A percentile compares a stretch with the other conserved stretches of the same genome.
Conservation (phyloP, 2,329 filamentous ascomycete species). For the Penicillium sp. region DNA sequence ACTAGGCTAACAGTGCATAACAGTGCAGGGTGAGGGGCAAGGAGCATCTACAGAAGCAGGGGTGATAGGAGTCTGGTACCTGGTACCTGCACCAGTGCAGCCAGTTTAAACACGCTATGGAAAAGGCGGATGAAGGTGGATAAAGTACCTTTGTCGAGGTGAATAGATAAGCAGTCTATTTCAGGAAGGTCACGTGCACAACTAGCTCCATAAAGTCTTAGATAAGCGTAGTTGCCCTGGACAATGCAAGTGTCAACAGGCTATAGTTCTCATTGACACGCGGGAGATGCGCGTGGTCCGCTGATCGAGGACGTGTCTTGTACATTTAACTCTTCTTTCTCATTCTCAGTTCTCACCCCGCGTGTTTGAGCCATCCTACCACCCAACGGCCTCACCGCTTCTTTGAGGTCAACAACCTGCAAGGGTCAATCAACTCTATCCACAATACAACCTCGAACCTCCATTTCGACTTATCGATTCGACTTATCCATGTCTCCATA, state of each 20-base stretch:
- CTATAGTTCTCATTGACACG: not conserved
- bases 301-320: not conserved
- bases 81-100: not conserved
- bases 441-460: not conserved
- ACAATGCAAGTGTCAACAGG: constrained; percentile 16
- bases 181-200: constrained; percentile 2
- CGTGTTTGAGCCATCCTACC: not conserved
- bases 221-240: constrained; percentile 15
- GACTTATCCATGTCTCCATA: constrained; percentile 5
- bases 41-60: not conserved
- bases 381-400: constrained; percentile 11
- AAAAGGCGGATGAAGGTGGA: not conserved
- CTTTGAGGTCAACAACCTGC: constrained; percentile 12
- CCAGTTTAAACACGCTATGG: not conserved
- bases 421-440: constrained; percentile 7
- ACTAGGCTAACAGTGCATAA: not conserved
- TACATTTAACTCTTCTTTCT: not conserved
- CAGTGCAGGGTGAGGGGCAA: not conserved
- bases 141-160: not conserved
- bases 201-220: constrained; percentile 1
- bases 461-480: not conserved
- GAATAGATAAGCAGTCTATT: not conserved
- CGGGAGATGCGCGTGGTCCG: constrained; percentile 5
- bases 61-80: not conserved
- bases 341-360: not conserved